These are phyloP conservation scores for Talaromyces sp. DNA, from an alignment of 2,329 filamentous ascomycete species.

Conservation along the genomic window DNA sequence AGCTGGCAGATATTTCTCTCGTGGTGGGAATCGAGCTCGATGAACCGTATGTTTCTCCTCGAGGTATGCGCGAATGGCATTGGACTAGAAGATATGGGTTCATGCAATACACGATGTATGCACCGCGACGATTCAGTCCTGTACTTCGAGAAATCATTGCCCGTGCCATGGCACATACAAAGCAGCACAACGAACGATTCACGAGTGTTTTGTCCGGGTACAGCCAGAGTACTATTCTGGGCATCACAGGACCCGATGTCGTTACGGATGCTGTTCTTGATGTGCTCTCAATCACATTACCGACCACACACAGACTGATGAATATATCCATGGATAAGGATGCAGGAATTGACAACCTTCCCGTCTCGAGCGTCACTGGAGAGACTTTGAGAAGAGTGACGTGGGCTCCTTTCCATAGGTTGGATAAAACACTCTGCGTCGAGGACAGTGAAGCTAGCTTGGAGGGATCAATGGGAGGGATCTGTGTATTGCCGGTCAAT, in stretches of 20 bases:
- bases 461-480: conserved; percentile 64
- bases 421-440: conserved; percentile 24
- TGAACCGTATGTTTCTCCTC: conserved; percentile 29
- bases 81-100: conserved; percentile 32
- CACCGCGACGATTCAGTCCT: conserved; percentile 32
- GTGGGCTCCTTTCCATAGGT: conserved; percentile 31
- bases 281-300: conserved; percentile 25
- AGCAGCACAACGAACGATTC: conserved; percentile 20
- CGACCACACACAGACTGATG: conserved; percentile 23
- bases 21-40: conserved; percentile 33
- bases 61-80: conserved; percentile 30
- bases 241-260: conserved; percentile 31
- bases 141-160: conserved; percentile 28
- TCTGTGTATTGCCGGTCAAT: conserved; percentile 87
- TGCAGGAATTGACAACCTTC: conserved; percentile 19
- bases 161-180: conserved; percentile 29
- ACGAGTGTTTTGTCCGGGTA: conserved; percentile 19
- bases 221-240: conserved; percentile 26
- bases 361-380: conserved; percentile 1
- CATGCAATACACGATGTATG: conserved; percentile 33
- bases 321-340: conserved; percentile 22
- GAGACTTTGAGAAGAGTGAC: conserved; percentile 24
- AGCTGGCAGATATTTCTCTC: conserved; percentile 25
- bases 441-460: conserved; percentile 18
- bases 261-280: conserved; percentile 33